Conservation (phyloP, 345 rosid genomes). For the Citrus glauca region DNA sequence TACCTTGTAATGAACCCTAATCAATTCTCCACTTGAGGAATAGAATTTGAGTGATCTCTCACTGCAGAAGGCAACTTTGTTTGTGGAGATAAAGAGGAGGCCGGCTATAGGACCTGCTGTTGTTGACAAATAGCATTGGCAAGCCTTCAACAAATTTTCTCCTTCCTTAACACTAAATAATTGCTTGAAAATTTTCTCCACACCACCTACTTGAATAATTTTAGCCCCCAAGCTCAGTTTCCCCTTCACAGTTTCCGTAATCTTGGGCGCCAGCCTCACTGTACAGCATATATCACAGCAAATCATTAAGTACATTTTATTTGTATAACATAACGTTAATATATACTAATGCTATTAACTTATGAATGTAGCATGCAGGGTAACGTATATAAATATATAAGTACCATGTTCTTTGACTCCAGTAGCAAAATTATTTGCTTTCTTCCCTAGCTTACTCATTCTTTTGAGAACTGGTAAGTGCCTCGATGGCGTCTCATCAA, state of each 20-base stretch:
- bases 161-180: conserved; percentile 33
- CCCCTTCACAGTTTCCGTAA: conserved; percentile 42
- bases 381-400: not conserved
- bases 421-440: conserved; percentile 39
- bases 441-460: conserved; percentile 47
- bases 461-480: conserved; percentile 29
- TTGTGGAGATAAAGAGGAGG: conserved; percentile 44
- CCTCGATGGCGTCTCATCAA: conserved; percentile 21
- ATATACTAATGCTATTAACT: too few species aligned
- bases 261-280: conserved; percentile 39
- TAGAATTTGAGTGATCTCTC: conserved; percentile 40
- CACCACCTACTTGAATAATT: conserved; percentile 42
- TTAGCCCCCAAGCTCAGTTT: conserved; percentile 43
- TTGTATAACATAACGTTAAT: too few species aligned
- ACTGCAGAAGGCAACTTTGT: conserved; percentile 43
- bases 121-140: conserved; percentile 48
- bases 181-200: conserved; percentile 37
- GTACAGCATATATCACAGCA: conserved; percentile 3
- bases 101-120: conserved; percentile 50
- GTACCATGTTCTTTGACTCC: conserved; percentile 54
- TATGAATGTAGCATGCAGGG: too few species aligned
- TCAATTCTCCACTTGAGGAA: conserved; percentile 27
- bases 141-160: conserved; percentile 42
- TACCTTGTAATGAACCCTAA: conserved; percentile 39
- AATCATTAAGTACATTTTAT: not conserved